These are phyloP conservation scores for Aspergillus niger DNA, from an alignment of 2,329 filamentous ascomycete species.

Conservation along the genomic window DNA sequence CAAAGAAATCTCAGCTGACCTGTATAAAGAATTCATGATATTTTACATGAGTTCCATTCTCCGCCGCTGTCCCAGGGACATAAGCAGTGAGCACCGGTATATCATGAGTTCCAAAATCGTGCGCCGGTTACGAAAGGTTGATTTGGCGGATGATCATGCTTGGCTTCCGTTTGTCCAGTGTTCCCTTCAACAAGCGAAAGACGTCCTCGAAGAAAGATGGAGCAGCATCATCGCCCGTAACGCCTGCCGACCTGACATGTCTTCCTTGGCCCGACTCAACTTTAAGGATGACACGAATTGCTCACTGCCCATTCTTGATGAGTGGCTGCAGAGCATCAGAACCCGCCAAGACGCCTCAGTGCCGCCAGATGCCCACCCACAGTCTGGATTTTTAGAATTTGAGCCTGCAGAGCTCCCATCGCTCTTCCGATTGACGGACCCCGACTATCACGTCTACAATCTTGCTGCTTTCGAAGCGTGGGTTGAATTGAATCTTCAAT, in stretches of 20 bases:
- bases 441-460: slow-evolving; percentile 22
- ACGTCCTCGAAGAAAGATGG: slow-evolving; percentile 5
- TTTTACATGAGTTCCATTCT: slow-evolving; percentile 48
- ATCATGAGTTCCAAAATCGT: slow-evolving; percentile 50
- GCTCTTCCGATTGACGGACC: slow-evolving; percentile 3
- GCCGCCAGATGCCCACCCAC: slow-evolving; percentile 6
- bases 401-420: slow-evolving; percentile 16
- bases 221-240: slow-evolving; percentile 12
- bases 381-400: slow-evolving; percentile 9
- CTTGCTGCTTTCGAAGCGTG: slow-evolving; percentile 53
- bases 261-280: not conserved
- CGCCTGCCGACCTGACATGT: slow-evolving; percentile 9
- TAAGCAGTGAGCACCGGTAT: slow-evolving; percentile 28
- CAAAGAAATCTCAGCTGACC: not conserved
- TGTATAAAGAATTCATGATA: slow-evolving; percentile 57
- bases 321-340: slow-evolving; percentile 11
- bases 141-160: slow-evolving; percentile 5
- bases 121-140: slow-evolving; percentile 48
- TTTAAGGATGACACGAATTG: slow-evolving; percentile 17
- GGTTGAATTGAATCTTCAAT: slow-evolving; percentile 45
- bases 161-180: slow-evolving; percentile 18
- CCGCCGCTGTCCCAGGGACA: slow-evolving; percentile 25
- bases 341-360: slow-evolving; percentile 4
- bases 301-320: slow-evolving; percentile 15
- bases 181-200: slow-evolving; percentile 6